Evolutionary conservation across 2,329 filamentous ascomycete genomes (phyloP).

Genomic region (Aspergillus ochraceus): DNA sequence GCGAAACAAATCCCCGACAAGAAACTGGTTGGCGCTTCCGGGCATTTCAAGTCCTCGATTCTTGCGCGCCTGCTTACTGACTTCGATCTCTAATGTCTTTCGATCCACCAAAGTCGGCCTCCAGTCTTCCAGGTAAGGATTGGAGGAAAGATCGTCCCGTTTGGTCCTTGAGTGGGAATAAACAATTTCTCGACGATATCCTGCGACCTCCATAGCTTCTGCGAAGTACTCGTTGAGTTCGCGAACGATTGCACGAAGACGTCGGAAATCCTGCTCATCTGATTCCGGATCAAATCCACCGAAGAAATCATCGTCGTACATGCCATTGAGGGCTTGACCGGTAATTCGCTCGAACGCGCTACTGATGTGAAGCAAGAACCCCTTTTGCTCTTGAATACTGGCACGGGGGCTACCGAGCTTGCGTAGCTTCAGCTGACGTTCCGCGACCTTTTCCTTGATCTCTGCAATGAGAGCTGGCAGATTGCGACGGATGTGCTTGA

Average conservation of each 20-base stretch:
- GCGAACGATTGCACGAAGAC: slow-evolving; percentile 29
- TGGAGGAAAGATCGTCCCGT: neutral
- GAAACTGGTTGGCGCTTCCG: slow-evolving; percentile 32
- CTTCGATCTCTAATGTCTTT: slow-evolving; percentile 14
- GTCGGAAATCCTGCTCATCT: slow-evolving; percentile 19
- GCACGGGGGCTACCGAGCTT: slow-evolving; percentile 27
- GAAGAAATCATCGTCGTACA: slow-evolving; percentile 45
- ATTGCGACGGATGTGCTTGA: slow-evolving; percentile 28
- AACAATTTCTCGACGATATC: slow-evolving; percentile 13
- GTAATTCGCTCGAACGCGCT: slow-evolving; percentile 41
- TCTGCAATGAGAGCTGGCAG: slow-evolving; percentile 40
- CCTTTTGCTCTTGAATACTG: slow-evolving; percentile 26
- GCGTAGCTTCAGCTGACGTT: slow-evolving; percentile 29
- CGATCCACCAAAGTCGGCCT: slow-evolving; percentile 3
- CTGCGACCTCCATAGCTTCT: slow-evolving; percentile 21
- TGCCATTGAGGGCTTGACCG: slow-evolving; percentile 41
- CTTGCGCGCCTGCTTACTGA: slow-evolving; percentile 26
- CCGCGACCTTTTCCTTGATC: slow-evolving; percentile 32
- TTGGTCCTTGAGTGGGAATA: neutral
- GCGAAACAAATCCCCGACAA: slow-evolving; percentile 35
- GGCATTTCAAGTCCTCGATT: slow-evolving; percentile 37
- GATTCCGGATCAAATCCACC: slow-evolving; percentile 18
- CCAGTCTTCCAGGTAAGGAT: slow-evolving; percentile 19
- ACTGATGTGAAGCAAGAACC: slow-evolving; percentile 36
- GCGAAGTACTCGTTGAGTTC: slow-evolving; percentile 29